These are phyloP conservation scores for Phytophthora hybrid DNA, from an alignment of 352 stramenopile species.

Conservation along the genomic window DNA sequence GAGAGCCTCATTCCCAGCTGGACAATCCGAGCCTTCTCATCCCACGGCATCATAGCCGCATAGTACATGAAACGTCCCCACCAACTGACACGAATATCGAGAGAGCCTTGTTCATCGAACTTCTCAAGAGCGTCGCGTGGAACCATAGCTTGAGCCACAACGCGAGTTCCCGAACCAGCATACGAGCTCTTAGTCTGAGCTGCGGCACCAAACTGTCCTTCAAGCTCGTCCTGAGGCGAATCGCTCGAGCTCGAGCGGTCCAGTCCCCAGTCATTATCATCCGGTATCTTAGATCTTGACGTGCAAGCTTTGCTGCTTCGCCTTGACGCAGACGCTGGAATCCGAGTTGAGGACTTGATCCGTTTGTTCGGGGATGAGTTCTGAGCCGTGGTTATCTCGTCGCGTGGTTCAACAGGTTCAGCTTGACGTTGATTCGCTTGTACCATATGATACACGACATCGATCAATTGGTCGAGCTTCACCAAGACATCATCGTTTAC, in stretches of 20 bases:
- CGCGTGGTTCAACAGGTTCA: too few species aligned
- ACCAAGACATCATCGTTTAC: too few species aligned
- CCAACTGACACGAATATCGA: constrained; percentile 1
- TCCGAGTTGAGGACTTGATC: too few species aligned
- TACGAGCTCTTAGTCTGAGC: neutral
- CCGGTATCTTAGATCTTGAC: too few species aligned
- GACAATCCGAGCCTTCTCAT: neutral
- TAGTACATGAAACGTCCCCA: constrained; percentile 13
- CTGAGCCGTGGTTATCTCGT: too few species aligned
- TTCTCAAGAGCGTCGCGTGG: neutral
- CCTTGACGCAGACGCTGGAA: too few species aligned
- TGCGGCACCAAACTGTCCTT: neutral
- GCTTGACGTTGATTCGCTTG: too few species aligned
- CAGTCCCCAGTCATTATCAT: too few species aligned
- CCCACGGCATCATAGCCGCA: neutral
- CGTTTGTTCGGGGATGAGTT: too few species aligned
- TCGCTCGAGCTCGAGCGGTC: neutral
- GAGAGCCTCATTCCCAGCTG: neutral
- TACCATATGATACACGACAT: too few species aligned
- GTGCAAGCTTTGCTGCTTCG: too few species aligned
- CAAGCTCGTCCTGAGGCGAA: neutral
- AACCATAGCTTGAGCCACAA: neutral
- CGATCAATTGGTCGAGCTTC: too few species aligned
- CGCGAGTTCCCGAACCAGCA: neutral
- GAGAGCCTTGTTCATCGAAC: neutral